Percentiles rank a stretch among this genome's conserved stretches.
phyloP scores from a whole-genome alignment of 208 protist species.

The Acanthamoeba sp. region DNA sequence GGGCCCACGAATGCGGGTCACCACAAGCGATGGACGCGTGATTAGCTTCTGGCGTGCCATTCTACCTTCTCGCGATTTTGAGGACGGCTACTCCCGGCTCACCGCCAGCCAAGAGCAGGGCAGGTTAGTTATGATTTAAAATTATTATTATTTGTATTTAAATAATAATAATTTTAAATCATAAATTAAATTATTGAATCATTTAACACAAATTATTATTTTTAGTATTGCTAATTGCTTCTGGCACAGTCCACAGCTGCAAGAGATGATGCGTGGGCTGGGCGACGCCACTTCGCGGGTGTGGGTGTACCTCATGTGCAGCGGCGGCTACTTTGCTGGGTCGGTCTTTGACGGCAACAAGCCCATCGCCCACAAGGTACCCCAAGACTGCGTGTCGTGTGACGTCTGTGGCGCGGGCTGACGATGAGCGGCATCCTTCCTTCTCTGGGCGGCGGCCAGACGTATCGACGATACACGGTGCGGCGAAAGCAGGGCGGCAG shows the following conservation, averaged over 20 bases:
- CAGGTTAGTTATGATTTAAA: background rate
- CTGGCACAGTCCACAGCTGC: background rate
- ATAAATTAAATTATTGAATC: background rate
- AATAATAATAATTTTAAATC: background rate
- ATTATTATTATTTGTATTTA: constrained; percentile 2
- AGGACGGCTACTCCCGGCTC: background rate
- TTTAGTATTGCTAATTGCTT: background rate
- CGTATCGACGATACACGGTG: constrained; percentile 80
- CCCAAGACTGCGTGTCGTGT: too few species aligned
- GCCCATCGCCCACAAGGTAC: constrained; percentile 73
- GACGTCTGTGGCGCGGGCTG: too few species aligned
- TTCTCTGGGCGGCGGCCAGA: background rate
- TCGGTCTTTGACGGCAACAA: constrained; percentile 44
- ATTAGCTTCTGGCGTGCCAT: constrained; percentile 68
- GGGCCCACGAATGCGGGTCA: background rate
- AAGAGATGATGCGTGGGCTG: constrained; percentile 29
- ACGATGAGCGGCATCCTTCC: background rate
- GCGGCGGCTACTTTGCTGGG: constrained; percentile 79
- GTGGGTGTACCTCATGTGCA: constrained; percentile 78
- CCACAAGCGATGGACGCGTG: constrained; percentile 3
- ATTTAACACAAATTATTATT: constrained; percentile 11
- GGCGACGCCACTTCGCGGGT: background rate
- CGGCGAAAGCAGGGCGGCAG: constrained; percentile 81
- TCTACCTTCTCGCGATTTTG: background rate
- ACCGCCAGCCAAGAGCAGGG: constrained; percentile 31